A percentile compares a stretch with the other conserved stretches of the same genome.
Evolutionary conservation across 2,329 filamentous ascomycete genomes (phyloP).

Genomic region (Exutisphaerella laricina): DNA sequence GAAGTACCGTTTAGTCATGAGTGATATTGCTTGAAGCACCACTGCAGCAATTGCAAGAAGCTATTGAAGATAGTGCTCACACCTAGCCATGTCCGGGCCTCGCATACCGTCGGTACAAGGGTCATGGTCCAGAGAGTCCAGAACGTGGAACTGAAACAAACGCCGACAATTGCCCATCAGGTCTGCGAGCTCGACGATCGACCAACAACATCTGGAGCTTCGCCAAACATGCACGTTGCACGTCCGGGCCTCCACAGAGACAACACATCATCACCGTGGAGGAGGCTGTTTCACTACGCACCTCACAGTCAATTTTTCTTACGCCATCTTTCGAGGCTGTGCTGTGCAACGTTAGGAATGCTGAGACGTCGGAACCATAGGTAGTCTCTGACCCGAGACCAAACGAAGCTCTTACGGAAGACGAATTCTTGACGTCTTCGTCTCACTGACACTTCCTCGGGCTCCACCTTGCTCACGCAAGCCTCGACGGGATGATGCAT

Average conservation of each 20-base stretch:
- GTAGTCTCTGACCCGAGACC: not conserved
- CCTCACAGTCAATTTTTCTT: conserved; percentile 3
- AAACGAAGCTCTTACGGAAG: not conserved
- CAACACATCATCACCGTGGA: conserved; percentile 4
- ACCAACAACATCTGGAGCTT: not conserved
- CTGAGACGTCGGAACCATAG: too few relatives aligned
- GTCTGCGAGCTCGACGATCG: too few relatives aligned
- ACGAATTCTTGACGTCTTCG: not conserved
- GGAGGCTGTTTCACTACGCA: conserved; percentile 1
- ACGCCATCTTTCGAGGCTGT: conserved; percentile 5
- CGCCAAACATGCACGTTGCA: conserved; percentile 1
- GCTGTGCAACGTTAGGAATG: not conserved
- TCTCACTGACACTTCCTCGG: not conserved
- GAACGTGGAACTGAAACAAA: not conserved
- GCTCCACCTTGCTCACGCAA: conserved; percentile 1
- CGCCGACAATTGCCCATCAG: conserved; percentile 1
- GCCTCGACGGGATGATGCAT: conserved; percentile 5
- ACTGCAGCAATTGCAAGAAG: conserved; percentile 5
- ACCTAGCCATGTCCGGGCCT: conserved; percentile 7
- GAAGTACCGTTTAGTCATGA: not conserved
- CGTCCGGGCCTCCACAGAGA: not conserved
- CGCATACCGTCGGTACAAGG: conserved; percentile 6
- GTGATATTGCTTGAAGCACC: conserved; percentile 6
- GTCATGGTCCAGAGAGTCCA: not conserved
- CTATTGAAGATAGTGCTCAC: not conserved